Evolutionary conservation across 768 basidiomycete species (phyloP).

Genomic region (Pleurotus platypus): DNA sequence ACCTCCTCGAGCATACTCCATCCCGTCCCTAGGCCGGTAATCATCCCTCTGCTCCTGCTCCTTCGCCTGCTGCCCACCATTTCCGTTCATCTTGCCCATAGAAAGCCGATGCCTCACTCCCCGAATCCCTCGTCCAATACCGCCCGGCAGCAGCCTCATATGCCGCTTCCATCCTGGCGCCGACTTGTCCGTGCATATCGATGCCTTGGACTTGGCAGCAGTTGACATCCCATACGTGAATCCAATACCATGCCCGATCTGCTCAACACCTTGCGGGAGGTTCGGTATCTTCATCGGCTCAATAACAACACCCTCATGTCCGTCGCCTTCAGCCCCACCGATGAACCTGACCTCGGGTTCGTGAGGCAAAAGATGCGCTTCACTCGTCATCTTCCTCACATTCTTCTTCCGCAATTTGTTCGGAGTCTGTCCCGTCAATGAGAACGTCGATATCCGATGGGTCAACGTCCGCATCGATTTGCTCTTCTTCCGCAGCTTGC

Average conservation of each 20-base stretch:
- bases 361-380: neutral
- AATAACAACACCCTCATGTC: neutral
- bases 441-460: conserved; percentile 18
- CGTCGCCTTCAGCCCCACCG: neutral
- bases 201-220: conserved; percentile 25
- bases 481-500: conserved; percentile 35
- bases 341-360: neutral
- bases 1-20: too few species aligned
- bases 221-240: conserved; percentile 37
- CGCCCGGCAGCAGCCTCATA: conserved; percentile 12
- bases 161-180: conserved; percentile 18
- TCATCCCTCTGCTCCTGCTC: neutral
- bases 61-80: neutral
- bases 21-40: neutral
- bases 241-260: conserved; percentile 51
- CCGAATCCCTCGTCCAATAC: conserved; percentile 13
- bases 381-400: neutral
- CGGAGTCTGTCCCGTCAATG: conserved; percentile 29
- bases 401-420: conserved; percentile 36
- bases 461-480: conserved; percentile 22
- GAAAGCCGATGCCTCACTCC: conserved; percentile 7
- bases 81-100: conserved; percentile 1
- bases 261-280: conserved; percentile 42
- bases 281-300: conserved; percentile 13
- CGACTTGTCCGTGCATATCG: conserved; percentile 21